Conservation (phyloP, 495 filamentous ascomycete species). For the Cudoniella acicularis region DNA sequence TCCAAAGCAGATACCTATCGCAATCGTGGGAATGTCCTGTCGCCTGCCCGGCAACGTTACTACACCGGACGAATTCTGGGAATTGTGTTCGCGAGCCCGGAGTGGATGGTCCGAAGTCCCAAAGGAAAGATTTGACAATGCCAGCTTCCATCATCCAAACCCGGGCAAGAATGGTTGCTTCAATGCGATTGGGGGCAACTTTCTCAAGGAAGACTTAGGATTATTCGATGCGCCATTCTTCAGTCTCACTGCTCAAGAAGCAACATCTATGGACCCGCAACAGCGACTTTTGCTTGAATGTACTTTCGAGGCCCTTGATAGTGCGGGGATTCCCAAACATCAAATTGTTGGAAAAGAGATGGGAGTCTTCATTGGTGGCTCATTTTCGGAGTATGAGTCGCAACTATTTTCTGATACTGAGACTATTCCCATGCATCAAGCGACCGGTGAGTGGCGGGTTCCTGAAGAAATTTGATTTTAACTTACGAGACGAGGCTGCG, state of each 20-base stretch:
- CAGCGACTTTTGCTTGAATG: slow-evolving; percentile 52
- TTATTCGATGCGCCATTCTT: slow-evolving; percentile 59
- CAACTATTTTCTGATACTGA: slow-evolving; percentile 2
- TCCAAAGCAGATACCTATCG: slow-evolving; percentile 44
- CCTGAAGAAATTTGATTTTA: slow-evolving; percentile 27
- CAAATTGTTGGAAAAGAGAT: slow-evolving; percentile 32
- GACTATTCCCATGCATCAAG: not conserved
- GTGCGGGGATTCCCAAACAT: slow-evolving; percentile 40
- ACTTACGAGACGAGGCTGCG: slow-evolving; percentile 23
- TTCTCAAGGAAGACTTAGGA: slow-evolving; percentile 48
- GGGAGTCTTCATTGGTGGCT: slow-evolving; percentile 39
- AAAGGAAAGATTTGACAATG: slow-evolving; percentile 40
- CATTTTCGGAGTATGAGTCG: slow-evolving; percentile 21
- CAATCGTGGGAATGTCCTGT: slow-evolving; percentile 59
- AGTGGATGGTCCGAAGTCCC: slow-evolving; percentile 39
- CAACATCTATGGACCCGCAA: slow-evolving; percentile 55
- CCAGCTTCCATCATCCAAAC: slow-evolving; percentile 49
- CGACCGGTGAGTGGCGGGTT: slow-evolving; percentile 42
- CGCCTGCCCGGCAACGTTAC: slow-evolving; percentile 56
- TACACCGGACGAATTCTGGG: slow-evolving; percentile 52
- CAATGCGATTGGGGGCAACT: slow-evolving; percentile 33
- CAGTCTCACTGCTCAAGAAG: slow-evolving; percentile 53
- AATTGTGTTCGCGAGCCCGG: slow-evolving; percentile 42
- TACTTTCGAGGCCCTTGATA: slow-evolving; percentile 55
- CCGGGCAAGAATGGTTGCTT: slow-evolving; percentile 31